Evolutionary conservation across 139 green algal species (phyloP).

Genomic region (Coelastrella sp.): DNA sequence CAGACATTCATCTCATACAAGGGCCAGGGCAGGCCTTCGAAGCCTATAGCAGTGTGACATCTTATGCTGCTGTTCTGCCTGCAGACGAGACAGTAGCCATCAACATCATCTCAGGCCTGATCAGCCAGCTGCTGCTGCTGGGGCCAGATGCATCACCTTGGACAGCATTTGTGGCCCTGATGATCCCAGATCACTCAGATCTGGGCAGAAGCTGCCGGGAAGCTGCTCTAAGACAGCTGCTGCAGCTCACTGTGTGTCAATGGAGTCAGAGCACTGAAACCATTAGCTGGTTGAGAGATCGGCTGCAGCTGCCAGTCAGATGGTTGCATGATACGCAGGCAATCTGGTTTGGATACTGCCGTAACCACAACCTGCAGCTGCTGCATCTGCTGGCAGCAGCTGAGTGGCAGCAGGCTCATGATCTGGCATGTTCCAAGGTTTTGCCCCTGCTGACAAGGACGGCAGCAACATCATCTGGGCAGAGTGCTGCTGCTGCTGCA

Average conservation of each 20-base stretch:
- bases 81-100: background rate
- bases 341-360: slow-evolving; percentile 28
- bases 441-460: background rate
- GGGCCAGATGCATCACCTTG: slow-evolving; percentile 67
- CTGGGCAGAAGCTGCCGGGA: background rate
- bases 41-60: background rate
- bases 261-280: slow-evolving; percentile 53
- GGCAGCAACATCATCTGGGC: background rate
- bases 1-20: no score
- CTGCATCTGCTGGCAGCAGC: slow-evolving; percentile 31
- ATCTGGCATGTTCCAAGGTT: background rate
- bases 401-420: slow-evolving; percentile 2
- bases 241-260: slow-evolving; percentile 52
- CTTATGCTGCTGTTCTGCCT: background rate
- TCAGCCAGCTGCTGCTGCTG: slow-evolving; percentile 71
- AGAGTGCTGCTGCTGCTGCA: background rate
- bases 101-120: slow-evolving; percentile 45
- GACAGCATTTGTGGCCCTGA: slow-evolving; percentile 83
- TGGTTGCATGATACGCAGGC: slow-evolving; percentile 48
- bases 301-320: slow-evolving; percentile 60
- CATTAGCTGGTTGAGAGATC: slow-evolving; percentile 58
- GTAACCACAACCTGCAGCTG: slow-evolving; percentile 20
- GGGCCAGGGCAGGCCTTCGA: no score
- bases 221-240: background rate
- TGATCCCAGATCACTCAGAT: slow-evolving; percentile 62